Conservation (phyloP, 495 filamentous ascomycete species). For the Penicillium roqueforti region DNA sequence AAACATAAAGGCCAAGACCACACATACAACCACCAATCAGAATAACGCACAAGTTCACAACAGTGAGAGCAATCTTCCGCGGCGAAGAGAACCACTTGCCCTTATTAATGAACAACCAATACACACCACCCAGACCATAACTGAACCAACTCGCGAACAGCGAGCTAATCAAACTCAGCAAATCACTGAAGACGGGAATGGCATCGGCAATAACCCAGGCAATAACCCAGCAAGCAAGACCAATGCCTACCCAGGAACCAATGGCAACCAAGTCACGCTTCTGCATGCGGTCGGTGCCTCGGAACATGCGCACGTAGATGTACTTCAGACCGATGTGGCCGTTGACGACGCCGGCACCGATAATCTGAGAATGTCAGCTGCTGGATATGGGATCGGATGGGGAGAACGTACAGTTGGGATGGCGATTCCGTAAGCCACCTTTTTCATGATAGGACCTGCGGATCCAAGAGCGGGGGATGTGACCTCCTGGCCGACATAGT, state of each 20-base stretch:
- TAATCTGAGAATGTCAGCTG: conserved; percentile 24
- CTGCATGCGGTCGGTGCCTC: conserved; percentile 54
- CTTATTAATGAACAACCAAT: conserved; percentile 43
- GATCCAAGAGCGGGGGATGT: conserved; percentile 67
- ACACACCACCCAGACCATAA: conserved; percentile 41
- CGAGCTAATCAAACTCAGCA: conserved; percentile 49
- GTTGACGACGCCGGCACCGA: conserved; percentile 51
- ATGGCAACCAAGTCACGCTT: conserved; percentile 43
- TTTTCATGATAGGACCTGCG: conserved; percentile 56
- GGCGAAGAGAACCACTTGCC: conserved; percentile 32
- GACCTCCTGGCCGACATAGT: conserved; percentile 61
- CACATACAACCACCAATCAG: conserved; percentile 34
- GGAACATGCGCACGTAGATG: conserved; percentile 59
- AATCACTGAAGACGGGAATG: conserved; percentile 66
- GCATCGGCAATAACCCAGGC: conserved; percentile 70
- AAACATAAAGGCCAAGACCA: conserved; percentile 38
- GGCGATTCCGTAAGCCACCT: conserved; percentile 70
- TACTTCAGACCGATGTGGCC: conserved; percentile 58
- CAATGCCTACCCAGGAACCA: conserved; percentile 55
- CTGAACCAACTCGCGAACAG: conserved; percentile 39
- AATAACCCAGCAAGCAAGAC: conserved; percentile 53
- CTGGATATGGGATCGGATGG: background rate
- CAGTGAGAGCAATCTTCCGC: conserved; percentile 35
- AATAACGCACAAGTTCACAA: conserved; percentile 32
- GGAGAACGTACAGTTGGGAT: conserved; percentile 51